Percentiles rank a stretch among this genome's conserved stretches.
These are phyloP conservation scores for Volutella citrinella DNA, from an alignment of 2,329 filamentous ascomycete species.

Conservation along the genomic window DNA sequence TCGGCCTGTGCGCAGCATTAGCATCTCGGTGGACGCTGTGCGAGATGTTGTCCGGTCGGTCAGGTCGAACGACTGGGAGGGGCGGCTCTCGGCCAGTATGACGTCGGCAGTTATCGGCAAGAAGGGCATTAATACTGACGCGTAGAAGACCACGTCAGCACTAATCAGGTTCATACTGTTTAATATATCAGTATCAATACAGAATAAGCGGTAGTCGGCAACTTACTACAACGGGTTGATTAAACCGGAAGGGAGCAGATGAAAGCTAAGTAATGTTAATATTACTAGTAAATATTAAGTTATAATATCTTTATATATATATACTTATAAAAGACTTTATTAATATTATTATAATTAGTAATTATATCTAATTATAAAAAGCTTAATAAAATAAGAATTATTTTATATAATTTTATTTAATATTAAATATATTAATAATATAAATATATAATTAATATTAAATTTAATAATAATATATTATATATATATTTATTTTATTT, in stretches of 20 bases:
- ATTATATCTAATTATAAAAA: background rate
- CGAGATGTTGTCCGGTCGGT: constrained; percentile 2
- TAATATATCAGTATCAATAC: constrained; percentile 29
- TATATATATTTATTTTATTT: too few species aligned
- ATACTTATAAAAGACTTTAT: constrained; percentile 1
- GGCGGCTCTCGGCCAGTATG: background rate
- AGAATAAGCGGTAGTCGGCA: constrained; percentile 10
- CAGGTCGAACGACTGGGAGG: constrained; percentile 1
- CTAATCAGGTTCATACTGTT: background rate
- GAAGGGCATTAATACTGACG: background rate
- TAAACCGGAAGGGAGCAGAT: constrained; percentile 13
- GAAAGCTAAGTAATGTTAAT: constrained; percentile 9
- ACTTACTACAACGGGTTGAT: constrained; percentile 9
- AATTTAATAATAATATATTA: too few species aligned
- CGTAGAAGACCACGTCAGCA: constrained; percentile 44
- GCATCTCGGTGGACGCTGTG: constrained; percentile 2
- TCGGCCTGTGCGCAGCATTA: constrained; percentile 6
- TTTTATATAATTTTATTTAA: constrained; percentile 14
- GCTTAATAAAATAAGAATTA: background rate
- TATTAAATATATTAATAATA: too few species aligned
- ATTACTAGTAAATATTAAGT: background rate
- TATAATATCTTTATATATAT: background rate
- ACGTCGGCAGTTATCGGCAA: constrained; percentile 1
- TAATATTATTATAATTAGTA: background rate
- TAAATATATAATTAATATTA: too few species aligned